Evolutionary conservation across 345 rosid genomes (phyloP), one percentile per base, ranked within the genome.

Genomic region (Brassica rapa): DNA sequence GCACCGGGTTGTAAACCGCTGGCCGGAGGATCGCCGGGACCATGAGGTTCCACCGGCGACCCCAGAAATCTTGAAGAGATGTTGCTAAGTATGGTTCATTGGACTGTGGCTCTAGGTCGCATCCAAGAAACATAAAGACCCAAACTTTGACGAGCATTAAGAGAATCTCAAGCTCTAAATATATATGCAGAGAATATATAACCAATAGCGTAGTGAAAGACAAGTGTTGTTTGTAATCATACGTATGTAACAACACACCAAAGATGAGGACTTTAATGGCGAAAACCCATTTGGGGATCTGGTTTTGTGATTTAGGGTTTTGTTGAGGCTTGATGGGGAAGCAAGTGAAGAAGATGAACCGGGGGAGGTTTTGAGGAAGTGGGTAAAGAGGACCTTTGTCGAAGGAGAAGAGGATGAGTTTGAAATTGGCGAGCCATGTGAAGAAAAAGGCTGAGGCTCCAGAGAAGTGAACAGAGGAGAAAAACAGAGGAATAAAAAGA

Each of bases 1-100:
- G 64, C 0, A 84, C 66, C 0, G 90, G 90, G 1, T 2, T 1
- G 80, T 84, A 83, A 0, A 87, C 83, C 3, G 89, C 60, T 1
- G 83, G 85, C 3, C 87, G 80, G 65, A 86, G 84, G 6, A 86
- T 80, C 2, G 71, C 75, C 1, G 88, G 71, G n/a, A 84, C 86
- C 82, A 84, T 85, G 41, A 88, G 87, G 62, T 86, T 90, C 90
- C 92, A 88, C 2, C 89, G 71, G 4, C 75, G 61, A 8, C 89
- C 86, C 94, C 90, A 87, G 23, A 88, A 87, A 41, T 88, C 88
- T 80, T 88, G 89, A 2, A 90, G 75, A 10, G 94, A 88, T 0
- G 88, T 87, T 37, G 90, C 67, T 10, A 84, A 57, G 62, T 85
- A 88, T 5, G 89, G 91, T 5, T 88, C 84, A 25, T 85, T 23